phyloP scores from a whole-genome alignment of 257 asterid species.

The Eustoma russellianum region DNA sequence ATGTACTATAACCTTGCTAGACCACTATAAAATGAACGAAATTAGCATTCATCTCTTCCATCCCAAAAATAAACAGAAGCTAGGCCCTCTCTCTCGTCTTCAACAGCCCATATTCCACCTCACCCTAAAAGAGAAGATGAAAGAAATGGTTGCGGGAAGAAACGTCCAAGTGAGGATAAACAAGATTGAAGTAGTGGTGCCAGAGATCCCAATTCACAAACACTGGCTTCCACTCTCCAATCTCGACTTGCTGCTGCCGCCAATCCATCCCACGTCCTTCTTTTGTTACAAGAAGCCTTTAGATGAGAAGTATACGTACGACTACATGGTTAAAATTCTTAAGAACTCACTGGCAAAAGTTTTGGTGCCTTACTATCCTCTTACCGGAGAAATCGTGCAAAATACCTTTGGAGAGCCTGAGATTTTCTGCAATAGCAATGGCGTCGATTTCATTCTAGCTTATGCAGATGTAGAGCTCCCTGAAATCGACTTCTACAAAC shows the following conservation, averaged over 20 bases:
- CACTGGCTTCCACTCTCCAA: constrained; percentile 48
- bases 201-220: constrained; percentile 34
- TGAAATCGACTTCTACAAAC: constrained; percentile 25
- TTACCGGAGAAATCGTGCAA: constrained; percentile 40
- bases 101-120: no score
- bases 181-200: constrained; percentile 37
- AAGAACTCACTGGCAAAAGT: constrained; percentile 32
- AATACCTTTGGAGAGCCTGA: constrained; percentile 49
- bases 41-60: no score
- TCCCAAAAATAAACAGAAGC: no score
- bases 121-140: no score
- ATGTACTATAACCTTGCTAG: no score
- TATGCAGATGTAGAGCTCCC: constrained; percentile 31
- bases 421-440: constrained; percentile 46
- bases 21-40: no score
- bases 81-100: no score
- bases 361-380: constrained; percentile 29
- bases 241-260: constrained; percentile 48
- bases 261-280: constrained; percentile 37
- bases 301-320: constrained; percentile 8
- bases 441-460: constrained; percentile 38
- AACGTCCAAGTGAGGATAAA: constrained; percentile 19
- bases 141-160: background rate
- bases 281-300: constrained; percentile 27
- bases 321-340: constrained; percentile 13